phyloP scores from a whole-genome alignment of 2,329 filamentous ascomycete genomes.

The Calonectria leucothoes region DNA sequence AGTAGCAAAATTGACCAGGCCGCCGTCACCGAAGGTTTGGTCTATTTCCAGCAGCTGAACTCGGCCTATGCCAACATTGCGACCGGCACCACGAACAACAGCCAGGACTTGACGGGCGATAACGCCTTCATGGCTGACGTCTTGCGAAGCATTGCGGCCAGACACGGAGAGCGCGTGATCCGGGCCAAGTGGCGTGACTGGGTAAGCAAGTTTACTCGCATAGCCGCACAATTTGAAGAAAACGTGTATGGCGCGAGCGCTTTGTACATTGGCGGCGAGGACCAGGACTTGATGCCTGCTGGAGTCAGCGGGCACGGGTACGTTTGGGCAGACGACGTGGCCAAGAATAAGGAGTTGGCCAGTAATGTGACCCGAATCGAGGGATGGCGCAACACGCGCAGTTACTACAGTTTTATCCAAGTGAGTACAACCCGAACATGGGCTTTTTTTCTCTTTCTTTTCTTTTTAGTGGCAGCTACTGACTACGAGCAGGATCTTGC shows the following conservation, averaged over 20 bases:
- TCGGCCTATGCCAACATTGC: conserved; percentile 64
- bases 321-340: conserved; percentile 88
- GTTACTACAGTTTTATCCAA: conserved; percentile 96
- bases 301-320: conserved; percentile 87
- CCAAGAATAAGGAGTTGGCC: conserved; percentile 86
- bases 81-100: conserved; percentile 53
- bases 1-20: conserved; percentile 87
- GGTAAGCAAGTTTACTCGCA: conserved; percentile 92
- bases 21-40: conserved; percentile 83
- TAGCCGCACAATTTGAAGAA: conserved; percentile 95
- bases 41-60: conserved; percentile 89
- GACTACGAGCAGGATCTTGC: conserved; percentile 68
- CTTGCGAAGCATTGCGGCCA: conserved; percentile 82
- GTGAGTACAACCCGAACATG: conserved; percentile 53
- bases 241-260: conserved; percentile 93
- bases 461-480: conserved; percentile 15
- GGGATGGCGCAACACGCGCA: conserved; percentile 95
- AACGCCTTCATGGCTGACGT: conserved; percentile 90
- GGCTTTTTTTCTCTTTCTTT: no score
- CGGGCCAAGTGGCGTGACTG: conserved; percentile 94
- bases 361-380: conserved; percentile 94
- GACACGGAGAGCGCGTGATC: conserved; percentile 90
- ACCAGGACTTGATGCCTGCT: conserved; percentile 68
- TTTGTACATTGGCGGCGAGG: conserved; percentile 84
- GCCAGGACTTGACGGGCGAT: conserved; percentile 84